Evolutionary conservation across 2,329 filamentous ascomycete genomes (phyloP), one percentile per base, ranked within the genome.

Genomic region (Fusarium foetens): DNA sequence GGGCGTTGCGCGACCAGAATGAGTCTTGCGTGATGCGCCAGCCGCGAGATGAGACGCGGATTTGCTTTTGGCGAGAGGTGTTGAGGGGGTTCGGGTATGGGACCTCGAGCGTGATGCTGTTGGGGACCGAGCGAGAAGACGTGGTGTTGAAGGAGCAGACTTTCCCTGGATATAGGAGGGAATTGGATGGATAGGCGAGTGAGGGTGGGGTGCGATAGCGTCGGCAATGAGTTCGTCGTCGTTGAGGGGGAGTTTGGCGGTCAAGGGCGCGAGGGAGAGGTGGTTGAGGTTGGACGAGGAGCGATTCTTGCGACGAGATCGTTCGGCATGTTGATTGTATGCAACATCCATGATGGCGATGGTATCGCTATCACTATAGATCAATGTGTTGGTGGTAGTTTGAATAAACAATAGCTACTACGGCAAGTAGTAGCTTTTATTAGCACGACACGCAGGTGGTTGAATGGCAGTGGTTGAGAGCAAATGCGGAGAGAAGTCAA

Each of bases 81-180:
- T 79, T 21, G 83, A 83, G 58, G 81, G 76, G 21, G 78, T 81
- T 71, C 84, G 83, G 64, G 83, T 83, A 45, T 84, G 82, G 36
- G 84, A 85, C 66, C 82, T 83, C 31, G 85, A 86, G 51, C 83
- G 82, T 29, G 86, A 82, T 41, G 84, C 83, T 11, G 86, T 86
- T 27, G 87, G 86, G 11, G 88, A 89, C 61, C 85, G 87, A 25
- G 88, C 87, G 46, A 92, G 84, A 33, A 92, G 86, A 27, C 89
- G 86, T 12, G 90, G 90, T 5, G 90, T 92, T 4, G 89, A 88
- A 9, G 90, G 90, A 4, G 89, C 88, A 27, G 90, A 91, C 75
- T 87, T 88, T 74, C 86, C 87, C 77, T 90, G 85, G 21, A 91
- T 84, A 75, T 92, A 91, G 23, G 88, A 90, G 13, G 78, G 75